Base-by-base conservation (phyloP, 2,329 filamentous ascomycete species). In the Claviceps sp. region DNA sequence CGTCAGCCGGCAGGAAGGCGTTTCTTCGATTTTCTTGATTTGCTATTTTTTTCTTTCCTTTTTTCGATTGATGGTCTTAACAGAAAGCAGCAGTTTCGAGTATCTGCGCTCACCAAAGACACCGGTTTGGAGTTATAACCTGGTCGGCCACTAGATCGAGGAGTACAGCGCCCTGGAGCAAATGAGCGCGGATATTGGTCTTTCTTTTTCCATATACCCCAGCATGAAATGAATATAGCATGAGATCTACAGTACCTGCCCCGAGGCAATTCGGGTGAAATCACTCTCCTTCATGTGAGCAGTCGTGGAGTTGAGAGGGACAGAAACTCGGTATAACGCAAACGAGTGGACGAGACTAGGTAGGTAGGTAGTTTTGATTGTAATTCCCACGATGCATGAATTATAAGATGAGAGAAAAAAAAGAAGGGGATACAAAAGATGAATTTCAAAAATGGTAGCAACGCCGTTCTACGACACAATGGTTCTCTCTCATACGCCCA, bases 121-220 rank as follows among this genome's bases (percentile, higher is more conserved):
- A 46, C 16, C 10, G 17, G 5, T 2, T 38, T 47, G 17, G 16
- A 13, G 45, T 37, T 11, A 30, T 37, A n/a, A 34, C 10, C 30
- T n/a, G 5, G 11, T 38, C 45, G 34, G 46, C 46, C 37, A 8
- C 14, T 37, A 8, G 10, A 11, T n/a, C 10, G n/a, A 37, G 6
- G 19, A 38, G 34, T 45, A n/a, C n/a, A 45, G 43, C 11, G 42
- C 30, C 13, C 16, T 17, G 4, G 10, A 19, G 22, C n/a, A n/a
- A 22, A 11, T 42, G 19, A 10, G 34, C 46, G 22, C 19, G 49
- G 22, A 30, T 22, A 39, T 24, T 46, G 24, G 26, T 22, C 5
- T 45, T 24, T 39, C 17, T 45, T 51, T 47, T 26, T 13, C 11
- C n/a, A 47, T 47, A 51, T 30, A 48, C 22, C 43, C 50, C 50